A percentile compares a stretch with the other conserved stretches of the same genome.
phyloP scores from a whole-genome alignment of 139 green algal species.

The Auxenochlorella pyrenoidosa region DNA sequence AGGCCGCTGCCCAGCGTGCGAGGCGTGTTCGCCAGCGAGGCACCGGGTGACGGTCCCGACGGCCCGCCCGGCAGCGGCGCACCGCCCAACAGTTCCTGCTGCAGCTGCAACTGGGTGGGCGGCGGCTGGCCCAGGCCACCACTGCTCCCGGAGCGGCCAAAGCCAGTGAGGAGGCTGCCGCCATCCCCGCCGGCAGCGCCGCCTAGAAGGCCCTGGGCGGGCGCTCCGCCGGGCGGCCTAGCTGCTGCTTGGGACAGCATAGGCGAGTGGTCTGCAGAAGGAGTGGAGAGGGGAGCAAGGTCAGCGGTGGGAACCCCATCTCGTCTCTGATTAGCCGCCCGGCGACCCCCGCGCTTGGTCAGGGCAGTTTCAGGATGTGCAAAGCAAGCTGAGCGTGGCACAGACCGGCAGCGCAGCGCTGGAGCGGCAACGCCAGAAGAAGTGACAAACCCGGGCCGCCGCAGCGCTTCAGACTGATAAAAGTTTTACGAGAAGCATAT shows the following conservation, averaged over 20 bases:
- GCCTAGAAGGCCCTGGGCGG: background rate
- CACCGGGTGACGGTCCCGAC: background rate
- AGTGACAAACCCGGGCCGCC: no score
- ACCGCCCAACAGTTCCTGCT: conserved; percentile 21
- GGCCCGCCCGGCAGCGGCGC: background rate
- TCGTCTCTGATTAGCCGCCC: background rate
- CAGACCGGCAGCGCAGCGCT: no score
- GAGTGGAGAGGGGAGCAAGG: background rate
- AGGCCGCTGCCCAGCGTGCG: conserved; percentile 19
- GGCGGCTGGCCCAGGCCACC: background rate
- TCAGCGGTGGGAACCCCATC: no score
- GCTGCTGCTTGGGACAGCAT: conserved; percentile 27
- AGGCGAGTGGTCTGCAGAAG: background rate
- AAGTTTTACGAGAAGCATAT: no score
- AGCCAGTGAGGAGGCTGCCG: background rate
- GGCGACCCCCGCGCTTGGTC: no score
- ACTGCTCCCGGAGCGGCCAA: background rate
- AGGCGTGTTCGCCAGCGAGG: conserved; percentile 25
- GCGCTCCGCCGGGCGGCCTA: background rate
- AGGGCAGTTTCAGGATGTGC: no score
- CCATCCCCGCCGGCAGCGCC: conserved; percentile 2
- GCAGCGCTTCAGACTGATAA: no score
- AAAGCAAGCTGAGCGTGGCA: no score
- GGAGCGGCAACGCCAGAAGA: no score
- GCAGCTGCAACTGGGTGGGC: conserved; percentile 6